phyloP scores from a whole-genome alignment of 768 basidiomycete species.

The Brasilioporus rufonigricans region DNA sequence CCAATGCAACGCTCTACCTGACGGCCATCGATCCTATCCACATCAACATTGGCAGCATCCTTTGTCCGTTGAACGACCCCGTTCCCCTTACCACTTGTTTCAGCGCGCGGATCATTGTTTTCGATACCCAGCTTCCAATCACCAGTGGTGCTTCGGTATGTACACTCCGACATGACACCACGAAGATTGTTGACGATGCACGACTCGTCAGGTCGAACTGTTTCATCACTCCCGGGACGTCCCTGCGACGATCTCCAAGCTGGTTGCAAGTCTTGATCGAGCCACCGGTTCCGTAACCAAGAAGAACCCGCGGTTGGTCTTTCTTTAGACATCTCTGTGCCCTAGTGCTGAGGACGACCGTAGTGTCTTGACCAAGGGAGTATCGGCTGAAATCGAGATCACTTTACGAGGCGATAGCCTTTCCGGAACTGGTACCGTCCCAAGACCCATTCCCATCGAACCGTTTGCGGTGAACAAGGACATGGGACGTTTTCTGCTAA shows the following conservation, averaged over 20 bases:
- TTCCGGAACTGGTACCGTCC: constrained; percentile 42
- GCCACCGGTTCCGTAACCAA: constrained; percentile 70
- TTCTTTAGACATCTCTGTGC: background rate
- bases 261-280: constrained; percentile 79
- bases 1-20: constrained; percentile 84
- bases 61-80: constrained; percentile 70
- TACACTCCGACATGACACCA: background rate
- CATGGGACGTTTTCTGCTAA: constrained; percentile 89
- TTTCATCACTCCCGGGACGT: constrained; percentile 94
- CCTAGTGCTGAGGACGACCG: constrained; percentile 1
- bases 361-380: constrained; percentile 83
- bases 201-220: constrained; percentile 67
- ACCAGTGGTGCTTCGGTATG: constrained; percentile 81
- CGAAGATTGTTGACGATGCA: background rate
- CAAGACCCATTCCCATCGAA: constrained; percentile 78
- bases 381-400: constrained; percentile 85
- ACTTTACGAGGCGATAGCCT: constrained; percentile 58
- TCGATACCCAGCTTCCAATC: constrained; percentile 89
- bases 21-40: constrained; percentile 83
- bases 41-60: constrained; percentile 82
- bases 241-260: constrained; percentile 81
- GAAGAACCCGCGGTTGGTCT: constrained; percentile 69
- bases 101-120: constrained; percentile 86
- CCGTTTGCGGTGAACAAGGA: constrained; percentile 87
- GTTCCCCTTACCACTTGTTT: constrained; percentile 79